phyloP scores from a whole-genome alignment of 345 rosid species.

The Citropsis articulata region DNA sequence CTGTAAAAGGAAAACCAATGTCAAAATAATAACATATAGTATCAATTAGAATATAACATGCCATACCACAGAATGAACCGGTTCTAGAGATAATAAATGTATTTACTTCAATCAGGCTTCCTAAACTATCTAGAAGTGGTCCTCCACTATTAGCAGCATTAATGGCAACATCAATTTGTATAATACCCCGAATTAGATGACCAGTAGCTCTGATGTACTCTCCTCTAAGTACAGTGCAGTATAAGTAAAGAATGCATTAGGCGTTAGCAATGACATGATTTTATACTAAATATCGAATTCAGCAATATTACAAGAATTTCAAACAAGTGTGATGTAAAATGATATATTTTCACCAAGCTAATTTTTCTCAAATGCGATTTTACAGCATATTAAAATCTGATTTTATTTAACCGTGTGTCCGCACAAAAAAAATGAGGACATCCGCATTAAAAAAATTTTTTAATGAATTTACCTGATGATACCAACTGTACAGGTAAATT shows the following conservation, averaged over 20 bases:
- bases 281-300: background rate
- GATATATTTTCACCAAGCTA: background rate
- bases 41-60: conserved; percentile 94
- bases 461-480: conserved; percentile 68
- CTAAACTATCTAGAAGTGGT: conserved; percentile 93
- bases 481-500: conserved; percentile 93
- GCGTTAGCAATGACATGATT: conserved; percentile 8
- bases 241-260: conserved; percentile 18
- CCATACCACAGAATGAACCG: conserved; percentile 97
- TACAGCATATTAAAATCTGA: no score
- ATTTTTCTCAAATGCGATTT: no score
- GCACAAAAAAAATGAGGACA: no score
- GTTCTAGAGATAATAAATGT: conserved; percentile 70
- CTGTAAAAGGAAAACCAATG: conserved; percentile 2
- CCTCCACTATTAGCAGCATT: conserved; percentile 98
- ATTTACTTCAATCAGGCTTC: conserved; percentile 83
- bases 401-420: no score
- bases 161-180: conserved; percentile 94
- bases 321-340: background rate
- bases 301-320: background rate
- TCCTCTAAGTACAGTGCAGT: conserved; percentile 70
- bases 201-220: conserved; percentile 95
- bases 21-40: conserved; percentile 54
- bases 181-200: conserved; percentile 95
- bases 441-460: no score